A percentile compares a stretch with the other conserved stretches of the same genome.
phyloP scores from a whole-genome alignment of 345 rosid genomes.

The Camelina sativa region DNA sequence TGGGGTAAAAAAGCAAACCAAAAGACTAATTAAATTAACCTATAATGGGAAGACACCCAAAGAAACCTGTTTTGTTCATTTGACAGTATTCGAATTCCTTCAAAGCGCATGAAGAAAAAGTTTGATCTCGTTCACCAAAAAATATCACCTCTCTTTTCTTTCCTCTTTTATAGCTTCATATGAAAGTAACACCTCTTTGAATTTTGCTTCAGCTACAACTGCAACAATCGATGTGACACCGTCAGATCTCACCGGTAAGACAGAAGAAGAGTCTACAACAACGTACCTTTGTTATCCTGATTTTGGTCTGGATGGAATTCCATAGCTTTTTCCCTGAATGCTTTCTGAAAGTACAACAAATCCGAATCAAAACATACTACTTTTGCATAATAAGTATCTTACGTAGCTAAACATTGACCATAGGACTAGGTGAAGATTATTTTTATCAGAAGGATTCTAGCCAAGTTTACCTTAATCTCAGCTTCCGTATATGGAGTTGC shows the following conservation, averaged over 20 bases:
- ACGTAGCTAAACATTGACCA: background rate
- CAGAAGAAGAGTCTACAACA: background rate
- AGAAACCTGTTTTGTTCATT: background rate
- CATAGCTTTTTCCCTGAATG: conserved; percentile 87
- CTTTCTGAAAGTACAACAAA: conserved; percentile 58
- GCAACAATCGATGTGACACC: conserved; percentile 40
- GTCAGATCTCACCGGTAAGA: background rate
- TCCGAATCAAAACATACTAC: conserved; percentile 14
- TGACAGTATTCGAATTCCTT: background rate
- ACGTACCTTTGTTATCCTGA: conserved; percentile 81
- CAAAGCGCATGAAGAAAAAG: background rate
- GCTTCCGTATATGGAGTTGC: conserved; percentile 79
- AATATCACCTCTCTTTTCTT: conserved; percentile 53
- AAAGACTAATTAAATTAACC: conserved; percentile 10
- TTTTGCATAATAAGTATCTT: background rate
- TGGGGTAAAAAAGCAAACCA: background rate
- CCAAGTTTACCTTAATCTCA: conserved; percentile 81
- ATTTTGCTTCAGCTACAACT: conserved; percentile 90
- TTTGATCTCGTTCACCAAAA: background rate
- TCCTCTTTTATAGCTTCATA: conserved; percentile 90
- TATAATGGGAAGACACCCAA: conserved; percentile 16
- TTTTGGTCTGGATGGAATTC: conserved; percentile 97
- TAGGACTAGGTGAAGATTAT: background rate
- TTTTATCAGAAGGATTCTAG: background rate
- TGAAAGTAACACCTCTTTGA: conserved; percentile 87